These are phyloP conservation scores for Daldinia childiae DNA, from an alignment of 495 filamentous ascomycete species.

Conservation along the genomic window DNA sequence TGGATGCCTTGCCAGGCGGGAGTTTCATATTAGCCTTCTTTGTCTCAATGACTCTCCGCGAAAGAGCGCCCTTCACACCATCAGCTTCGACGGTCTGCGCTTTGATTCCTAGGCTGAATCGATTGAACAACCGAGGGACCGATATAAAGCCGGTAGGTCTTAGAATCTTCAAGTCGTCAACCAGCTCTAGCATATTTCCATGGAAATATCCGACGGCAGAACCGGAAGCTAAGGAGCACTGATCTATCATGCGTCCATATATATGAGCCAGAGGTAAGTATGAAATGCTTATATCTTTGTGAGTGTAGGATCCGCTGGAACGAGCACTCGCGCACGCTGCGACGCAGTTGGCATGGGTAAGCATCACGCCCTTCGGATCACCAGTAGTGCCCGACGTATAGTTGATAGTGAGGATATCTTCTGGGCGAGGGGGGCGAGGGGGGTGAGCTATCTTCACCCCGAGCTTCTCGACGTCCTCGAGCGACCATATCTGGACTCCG, in stretches of 20 bases:
- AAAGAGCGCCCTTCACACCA: conserved; percentile 84
- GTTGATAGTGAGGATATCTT: conserved; percentile 92
- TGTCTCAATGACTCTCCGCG: conserved; percentile 77
- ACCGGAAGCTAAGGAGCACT: conserved; percentile 75
- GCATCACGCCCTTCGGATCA: conserved; percentile 88
- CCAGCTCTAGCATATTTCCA: conserved; percentile 84
- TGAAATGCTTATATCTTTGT: conserved; percentile 73
- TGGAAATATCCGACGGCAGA: conserved; percentile 92
- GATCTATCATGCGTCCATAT: conserved; percentile 84
- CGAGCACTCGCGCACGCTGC: conserved; percentile 72
- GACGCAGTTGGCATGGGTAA: conserved; percentile 84
- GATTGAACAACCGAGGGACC: conserved; percentile 91
- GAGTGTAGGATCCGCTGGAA: conserved; percentile 56
- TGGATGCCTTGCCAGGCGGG: conserved; percentile 73
- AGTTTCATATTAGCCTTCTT: conserved; percentile 83
- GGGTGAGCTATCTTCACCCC: conserved; percentile 73
- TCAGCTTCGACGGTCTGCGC: conserved; percentile 78
- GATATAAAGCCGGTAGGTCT: conserved; percentile 85
- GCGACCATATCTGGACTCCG: conserved; percentile 79
- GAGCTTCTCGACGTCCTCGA: conserved; percentile 78
- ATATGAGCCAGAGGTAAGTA: conserved; percentile 97
- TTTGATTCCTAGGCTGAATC: conserved; percentile 84
- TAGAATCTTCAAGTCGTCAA: conserved; percentile 91
- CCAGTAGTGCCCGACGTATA: conserved; percentile 98
- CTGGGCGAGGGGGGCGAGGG: conserved; percentile 72